phyloP scores from a whole-genome alignment of 768 basidiomycete genomes.

The Boletus sensibilis region DNA sequence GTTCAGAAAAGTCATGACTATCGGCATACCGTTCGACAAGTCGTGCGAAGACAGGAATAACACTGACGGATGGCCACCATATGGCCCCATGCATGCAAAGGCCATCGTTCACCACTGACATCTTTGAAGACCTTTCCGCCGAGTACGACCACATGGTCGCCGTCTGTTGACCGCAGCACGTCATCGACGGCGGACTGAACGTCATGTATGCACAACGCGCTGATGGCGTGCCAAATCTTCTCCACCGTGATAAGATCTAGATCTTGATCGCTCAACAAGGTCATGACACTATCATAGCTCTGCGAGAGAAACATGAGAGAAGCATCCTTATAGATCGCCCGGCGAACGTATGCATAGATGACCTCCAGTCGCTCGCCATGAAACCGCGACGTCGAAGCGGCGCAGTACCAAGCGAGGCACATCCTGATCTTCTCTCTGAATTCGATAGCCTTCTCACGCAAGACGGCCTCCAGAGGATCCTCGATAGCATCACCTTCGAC shows the following conservation, averaged over 20 bases:
- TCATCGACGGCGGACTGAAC: conserved; percentile 32
- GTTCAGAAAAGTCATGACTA: not conserved
- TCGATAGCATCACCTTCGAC: conserved; percentile 5
- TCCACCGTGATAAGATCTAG: conserved; percentile 34
- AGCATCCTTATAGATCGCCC: conserved; percentile 37
- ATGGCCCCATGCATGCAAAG: conserved; percentile 38
- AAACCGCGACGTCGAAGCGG: conserved; percentile 31
- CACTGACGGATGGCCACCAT: conserved; percentile 30
- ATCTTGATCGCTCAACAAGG: conserved; percentile 29
- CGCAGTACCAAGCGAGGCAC: conserved; percentile 35
- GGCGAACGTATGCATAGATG: conserved; percentile 38
- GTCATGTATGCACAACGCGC: conserved; percentile 29
- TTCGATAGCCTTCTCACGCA: conserved; percentile 34
- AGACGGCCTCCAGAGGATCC: conserved; percentile 35
- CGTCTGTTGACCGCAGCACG: conserved; percentile 29
- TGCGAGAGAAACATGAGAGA: conserved; percentile 39
- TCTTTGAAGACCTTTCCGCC: conserved; percentile 37
- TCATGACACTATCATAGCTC: conserved; percentile 30
- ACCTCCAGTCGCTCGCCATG: conserved; percentile 35
- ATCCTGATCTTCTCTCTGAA: conserved; percentile 35
- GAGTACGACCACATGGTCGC: conserved; percentile 32
- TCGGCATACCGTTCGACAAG: conserved; percentile 30
- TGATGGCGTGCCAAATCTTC: conserved; percentile 35
- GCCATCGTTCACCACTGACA: conserved; percentile 27
- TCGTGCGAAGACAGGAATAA: conserved; percentile 33